Conservation (phyloP, 345 rosid genomes). For the Ceriops zippeliana region DNA sequence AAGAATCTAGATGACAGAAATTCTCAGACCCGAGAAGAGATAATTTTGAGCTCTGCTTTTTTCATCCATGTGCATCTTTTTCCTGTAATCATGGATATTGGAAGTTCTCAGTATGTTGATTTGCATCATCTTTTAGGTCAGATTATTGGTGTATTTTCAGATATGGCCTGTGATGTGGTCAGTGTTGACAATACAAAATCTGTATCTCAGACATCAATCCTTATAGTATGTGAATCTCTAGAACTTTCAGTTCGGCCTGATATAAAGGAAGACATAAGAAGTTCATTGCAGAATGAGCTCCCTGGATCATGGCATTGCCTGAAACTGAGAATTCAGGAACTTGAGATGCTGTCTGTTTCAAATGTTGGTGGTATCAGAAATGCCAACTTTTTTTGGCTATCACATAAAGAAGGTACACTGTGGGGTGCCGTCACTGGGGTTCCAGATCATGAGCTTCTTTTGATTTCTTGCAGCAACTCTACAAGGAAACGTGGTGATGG, state of each 20-base stretch:
- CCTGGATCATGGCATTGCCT: slow-evolving; percentile 80
- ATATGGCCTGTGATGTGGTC: slow-evolving; percentile 29
- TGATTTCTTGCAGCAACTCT: slow-evolving; percentile 79
- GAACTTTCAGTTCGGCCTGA: slow-evolving; percentile 68
- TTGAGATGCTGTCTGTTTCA: slow-evolving; percentile 59
- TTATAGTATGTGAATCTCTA: slow-evolving; percentile 68
- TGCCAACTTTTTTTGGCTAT: slow-evolving; percentile 70
- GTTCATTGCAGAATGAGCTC: slow-evolving; percentile 72
- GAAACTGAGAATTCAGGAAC: slow-evolving; percentile 55
- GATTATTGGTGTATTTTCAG: slow-evolving; percentile 41
- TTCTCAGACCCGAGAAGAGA: slow-evolving; percentile 54
- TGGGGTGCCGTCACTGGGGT: slow-evolving; percentile 64
- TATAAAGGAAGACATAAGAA: slow-evolving; percentile 38
- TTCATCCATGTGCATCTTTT: slow-evolving; percentile 56
- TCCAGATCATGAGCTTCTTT: slow-evolving; percentile 55
- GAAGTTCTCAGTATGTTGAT: slow-evolving; percentile 43
- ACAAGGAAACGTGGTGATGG: slow-evolving; percentile 93
- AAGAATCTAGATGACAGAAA: slow-evolving; percentile 50
- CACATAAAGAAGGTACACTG: slow-evolving; percentile 75
- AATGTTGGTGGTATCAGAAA: slow-evolving; percentile 63
- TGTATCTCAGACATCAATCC: slow-evolving; percentile 53
- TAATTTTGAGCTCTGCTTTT: slow-evolving; percentile 58
- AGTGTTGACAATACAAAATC: slow-evolving; percentile 27
- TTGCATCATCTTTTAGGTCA: slow-evolving; percentile 47
- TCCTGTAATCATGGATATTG: slow-evolving; percentile 41